Base-by-base conservation (phyloP, 2,329 filamentous ascomycete species). In the Xylaria sp. region DNA sequence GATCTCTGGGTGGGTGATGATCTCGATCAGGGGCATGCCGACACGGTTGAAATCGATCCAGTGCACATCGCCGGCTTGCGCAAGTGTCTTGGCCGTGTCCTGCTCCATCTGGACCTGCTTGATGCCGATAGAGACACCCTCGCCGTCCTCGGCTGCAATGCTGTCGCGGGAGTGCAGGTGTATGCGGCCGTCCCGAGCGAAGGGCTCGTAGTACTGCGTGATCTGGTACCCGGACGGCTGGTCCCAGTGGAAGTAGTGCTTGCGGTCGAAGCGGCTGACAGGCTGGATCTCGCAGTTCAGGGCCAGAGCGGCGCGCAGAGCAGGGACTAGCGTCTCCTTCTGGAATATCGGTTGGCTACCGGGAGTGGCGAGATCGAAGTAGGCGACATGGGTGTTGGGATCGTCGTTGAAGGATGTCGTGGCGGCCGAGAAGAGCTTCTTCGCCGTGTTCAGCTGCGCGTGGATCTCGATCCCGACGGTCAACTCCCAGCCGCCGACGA, bases 161-260 rank as follows among this genome's bases (percentile, higher is more conserved):
- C 94, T 94, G 76, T 97, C 95, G 65, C 93, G 85, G 3, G 87
- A 81, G 44, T 86, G 87, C 5, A 99, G 83, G 0, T 84, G 86
- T n/a, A 98, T 83, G 44, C 83, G 80, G 1, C 96, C 96, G 73
- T 93, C 84, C 67, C 84, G 88, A 0, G 89, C 89, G 71, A 91
- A 88, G 0, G 89, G 89, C 65, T 89, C 82, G 78, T 98, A 97
- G 81, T 95, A 98, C 77, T 99, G 96, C 1, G 96, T 99, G 69
- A 99, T 97, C 79, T 99, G 96, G 79, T 99, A 99, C 0, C 96
- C 96, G 0, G 93, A 87, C 0, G 96, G 96, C 79, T 99, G 96
- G 79, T 99, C 96, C 87, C 96, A 97, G 83, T 97, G 97, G 80
- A 99, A 98, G 80, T 99, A 99, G 79, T 99, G 96, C 79, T 99